Conservation (phyloP, 208 protist species). For the Herpetomonas tarakana region DNA sequence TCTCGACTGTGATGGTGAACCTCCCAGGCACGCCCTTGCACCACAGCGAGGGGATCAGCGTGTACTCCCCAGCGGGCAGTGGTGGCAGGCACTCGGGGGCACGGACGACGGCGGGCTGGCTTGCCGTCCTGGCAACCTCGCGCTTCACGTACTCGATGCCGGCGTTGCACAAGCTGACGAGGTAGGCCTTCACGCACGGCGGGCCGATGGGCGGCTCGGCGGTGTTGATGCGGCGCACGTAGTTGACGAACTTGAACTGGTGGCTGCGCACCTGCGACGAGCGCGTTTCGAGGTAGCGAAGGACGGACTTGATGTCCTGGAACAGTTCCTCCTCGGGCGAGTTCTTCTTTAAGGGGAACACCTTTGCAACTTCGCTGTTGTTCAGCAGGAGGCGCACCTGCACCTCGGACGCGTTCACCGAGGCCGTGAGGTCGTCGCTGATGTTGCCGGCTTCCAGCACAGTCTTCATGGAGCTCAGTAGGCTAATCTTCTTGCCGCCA, state of each 20-base stretch:
- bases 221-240: slow-evolving; percentile 28
- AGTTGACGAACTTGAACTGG: slow-evolving; percentile 31
- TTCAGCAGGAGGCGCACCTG: slow-evolving; percentile 13
- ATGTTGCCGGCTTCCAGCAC: slow-evolving; percentile 10
- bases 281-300: slow-evolving; percentile 20
- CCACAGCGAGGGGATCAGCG: slow-evolving; percentile 58
- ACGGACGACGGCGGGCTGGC: background rate
- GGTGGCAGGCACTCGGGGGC: slow-evolving; percentile 22
- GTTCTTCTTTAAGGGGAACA: background rate
- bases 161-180: slow-evolving; percentile 26
- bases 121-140: slow-evolving; percentile 18
- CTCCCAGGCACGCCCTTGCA: slow-evolving; percentile 45
- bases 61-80: slow-evolving; percentile 71
- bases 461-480: slow-evolving; percentile 14
- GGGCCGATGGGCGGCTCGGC: slow-evolving; percentile 3
- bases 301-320: slow-evolving; percentile 24
- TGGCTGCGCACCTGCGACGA: slow-evolving; percentile 41
- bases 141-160: slow-evolving; percentile 38
- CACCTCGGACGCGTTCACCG: background rate
- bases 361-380: slow-evolving; percentile 1
- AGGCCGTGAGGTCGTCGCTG: background rate
- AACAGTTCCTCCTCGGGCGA: slow-evolving; percentile 12
- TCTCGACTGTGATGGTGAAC: slow-evolving; percentile 34
- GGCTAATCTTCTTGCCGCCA: slow-evolving; percentile 11
- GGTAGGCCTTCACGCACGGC: slow-evolving; percentile 15